These are phyloP conservation scores for Helminthosporium solani DNA, from an alignment of 2,329 filamentous ascomycete species.

Conservation along the genomic window DNA sequence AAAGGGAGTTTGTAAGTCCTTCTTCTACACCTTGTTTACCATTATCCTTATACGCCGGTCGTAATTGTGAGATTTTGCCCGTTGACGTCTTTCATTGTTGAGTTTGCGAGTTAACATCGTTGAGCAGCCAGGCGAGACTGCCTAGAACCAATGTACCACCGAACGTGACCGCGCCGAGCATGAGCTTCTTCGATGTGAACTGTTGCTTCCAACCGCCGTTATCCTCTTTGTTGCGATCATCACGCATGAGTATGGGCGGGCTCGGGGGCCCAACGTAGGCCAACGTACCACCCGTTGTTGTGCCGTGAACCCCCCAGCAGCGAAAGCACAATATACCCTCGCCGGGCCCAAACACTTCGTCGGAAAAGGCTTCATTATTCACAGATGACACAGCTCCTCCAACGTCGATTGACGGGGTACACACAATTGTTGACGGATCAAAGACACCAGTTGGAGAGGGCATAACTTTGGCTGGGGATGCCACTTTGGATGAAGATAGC, in stretches of 20 bases:
- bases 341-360: neutral
- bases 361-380: neutral
- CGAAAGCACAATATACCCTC: neutral
- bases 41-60: neutral
- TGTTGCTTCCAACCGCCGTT: neutral
- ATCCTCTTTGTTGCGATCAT: neutral
- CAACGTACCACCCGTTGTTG: neutral
- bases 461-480: neutral
- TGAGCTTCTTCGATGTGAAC: neutral
- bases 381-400: neutral
- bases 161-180: neutral
- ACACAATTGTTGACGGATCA: neutral
- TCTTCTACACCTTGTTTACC: neutral
- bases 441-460: neutral
- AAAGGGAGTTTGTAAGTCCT: neutral
- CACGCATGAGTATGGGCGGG: no score
- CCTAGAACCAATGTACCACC: neutral
- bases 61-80: neutral
- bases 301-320: conserved; percentile 1
- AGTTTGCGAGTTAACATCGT: neutral
- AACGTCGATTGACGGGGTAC: neutral
- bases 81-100: neutral
- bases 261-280: neutral
- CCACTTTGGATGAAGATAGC: neutral
- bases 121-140: neutral